Evolutionary conservation across 371 early-diverging fungal genomes (phyloP), one percentile per base, ranked within the genome.

Genomic region (Saksenaea oblongispora): DNA sequence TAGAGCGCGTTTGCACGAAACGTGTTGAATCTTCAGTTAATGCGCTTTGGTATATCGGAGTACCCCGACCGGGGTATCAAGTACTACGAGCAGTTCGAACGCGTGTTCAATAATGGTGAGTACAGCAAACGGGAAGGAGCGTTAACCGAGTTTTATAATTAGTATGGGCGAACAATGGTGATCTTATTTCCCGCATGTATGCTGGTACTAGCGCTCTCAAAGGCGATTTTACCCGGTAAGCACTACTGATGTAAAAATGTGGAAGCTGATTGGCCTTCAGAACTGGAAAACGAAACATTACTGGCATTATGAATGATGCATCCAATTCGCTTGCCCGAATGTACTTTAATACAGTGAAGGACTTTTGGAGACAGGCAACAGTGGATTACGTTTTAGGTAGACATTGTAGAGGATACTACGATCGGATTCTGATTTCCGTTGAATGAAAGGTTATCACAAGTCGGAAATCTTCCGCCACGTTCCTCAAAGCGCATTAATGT

Each of bases 1-100:
- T 69, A 99, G 81, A 91, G 91, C 51, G 92, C 94, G 8, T 78
- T 98, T 62, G 95, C 93, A 7, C 83, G 94, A 17, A 74, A 77
- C 34, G 72, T 90, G 3, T 74, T 95, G 34, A 85, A 85, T 44
- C 61, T 80, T 28, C 92, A 93, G 69, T 67, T 94, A 24, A 87
- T 88, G 67, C 85, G 87, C 0, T 68, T 87, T 18, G 90, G 88
- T 24, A 87, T 89, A 15, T 76, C 85, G 0, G 80, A 85, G 26
- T 84, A 78, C 63, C 88, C 88, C 5, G 88, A 88, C 54, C 67
- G 78, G 63, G 88, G 88, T 22, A 73, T 89, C 54, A 75, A 75
- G n/a, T 79, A 79, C 9, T 85, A 88, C 56, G 82, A 76, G 34
- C 66, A 73, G 24, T 87, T 90, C 69, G 89, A 89, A 61, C 73